phyloP scores from a whole-genome alignment of 805 yeast species.

The Blastobotrys parvus region DNA sequence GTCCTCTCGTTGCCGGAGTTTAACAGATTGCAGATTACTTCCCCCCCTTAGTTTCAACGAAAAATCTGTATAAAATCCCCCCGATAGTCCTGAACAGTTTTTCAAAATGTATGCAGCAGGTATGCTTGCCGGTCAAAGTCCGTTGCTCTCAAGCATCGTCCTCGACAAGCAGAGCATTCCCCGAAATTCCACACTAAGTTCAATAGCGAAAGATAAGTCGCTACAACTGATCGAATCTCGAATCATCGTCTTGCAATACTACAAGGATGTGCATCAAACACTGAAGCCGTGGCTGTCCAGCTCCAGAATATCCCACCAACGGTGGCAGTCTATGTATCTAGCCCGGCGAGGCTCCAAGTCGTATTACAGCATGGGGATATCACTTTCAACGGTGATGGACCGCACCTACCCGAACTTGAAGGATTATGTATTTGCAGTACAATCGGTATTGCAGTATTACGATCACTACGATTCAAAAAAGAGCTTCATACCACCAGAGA shows the following conservation, averaged over 20 bases:
- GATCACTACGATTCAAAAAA: conserved; percentile 6
- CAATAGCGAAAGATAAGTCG: conserved; percentile 1
- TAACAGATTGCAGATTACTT: too few relatives aligned
- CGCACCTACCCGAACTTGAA: background rate
- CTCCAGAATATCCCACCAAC: background rate
- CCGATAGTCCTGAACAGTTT: too few relatives aligned
- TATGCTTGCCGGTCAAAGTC: background rate
- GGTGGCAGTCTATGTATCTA: conserved; percentile 7
- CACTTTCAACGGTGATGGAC: conserved; percentile 6
- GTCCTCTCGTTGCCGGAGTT: too few relatives aligned
- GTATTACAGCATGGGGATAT: conserved; percentile 11
- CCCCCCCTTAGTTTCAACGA: too few relatives aligned
- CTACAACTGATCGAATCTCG: conserved; percentile 1
- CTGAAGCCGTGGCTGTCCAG: conserved; percentile 5
- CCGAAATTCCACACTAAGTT: background rate
- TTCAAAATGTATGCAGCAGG: background rate
- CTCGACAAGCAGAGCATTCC: background rate
- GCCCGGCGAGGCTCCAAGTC: conserved; percentile 7
- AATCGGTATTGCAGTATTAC: conserved; percentile 8
- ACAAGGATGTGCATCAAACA: conserved; percentile 3
- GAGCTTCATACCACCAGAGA: background rate
- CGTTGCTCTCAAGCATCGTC: background rate
- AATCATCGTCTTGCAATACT: background rate
- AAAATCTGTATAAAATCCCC: too few relatives aligned
- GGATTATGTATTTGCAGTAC: conserved; percentile 5